phyloP scores from a whole-genome alignment of 2,329 filamentous ascomycete species.

The Sporothrix inflata region DNA sequence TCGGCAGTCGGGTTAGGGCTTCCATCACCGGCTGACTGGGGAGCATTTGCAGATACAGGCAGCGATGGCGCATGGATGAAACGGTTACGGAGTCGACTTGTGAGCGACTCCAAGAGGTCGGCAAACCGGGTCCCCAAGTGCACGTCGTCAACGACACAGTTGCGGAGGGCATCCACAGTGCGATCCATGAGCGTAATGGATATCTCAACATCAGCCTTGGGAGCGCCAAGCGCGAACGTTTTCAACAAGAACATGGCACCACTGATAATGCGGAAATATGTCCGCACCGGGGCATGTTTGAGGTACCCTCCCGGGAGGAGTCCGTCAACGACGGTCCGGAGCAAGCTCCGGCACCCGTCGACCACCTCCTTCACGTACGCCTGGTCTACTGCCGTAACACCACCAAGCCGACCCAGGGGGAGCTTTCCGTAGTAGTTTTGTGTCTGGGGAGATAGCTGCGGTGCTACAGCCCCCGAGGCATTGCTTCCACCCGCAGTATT shows the following conservation, averaged over 20 bases:
- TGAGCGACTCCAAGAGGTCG: constrained; percentile 78
- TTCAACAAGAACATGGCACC: constrained; percentile 84
- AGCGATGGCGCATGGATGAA: constrained; percentile 68
- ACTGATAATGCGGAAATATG: constrained; percentile 84
- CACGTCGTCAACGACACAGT: constrained; percentile 81
- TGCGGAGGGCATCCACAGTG: constrained; percentile 73
- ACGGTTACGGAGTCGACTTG: constrained; percentile 70
- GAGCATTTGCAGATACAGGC: constrained; percentile 33
- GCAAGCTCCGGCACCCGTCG: constrained; percentile 74
- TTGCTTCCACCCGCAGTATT: constrained; percentile 34
- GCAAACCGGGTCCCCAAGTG: constrained; percentile 84
- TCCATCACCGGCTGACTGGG: neutral
- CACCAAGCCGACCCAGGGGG: constrained; percentile 65
- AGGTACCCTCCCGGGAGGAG: constrained; percentile 75
- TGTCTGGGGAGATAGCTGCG: constrained; percentile 62
- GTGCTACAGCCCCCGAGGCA: constrained; percentile 35
- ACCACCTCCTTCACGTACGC: constrained; percentile 77
- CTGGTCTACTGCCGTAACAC: constrained; percentile 68
- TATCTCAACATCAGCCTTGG: constrained; percentile 75
- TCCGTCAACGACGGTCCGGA: constrained; percentile 75
- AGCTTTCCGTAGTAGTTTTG: constrained; percentile 67
- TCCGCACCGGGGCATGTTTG: constrained; percentile 80
- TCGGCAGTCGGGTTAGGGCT: constrained; percentile 25
- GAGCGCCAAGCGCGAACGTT: constrained; percentile 80
- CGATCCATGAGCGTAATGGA: constrained; percentile 76